Conservation (phyloP, 2,329 filamentous ascomycete species). For the Beauveria caledonica region DNA sequence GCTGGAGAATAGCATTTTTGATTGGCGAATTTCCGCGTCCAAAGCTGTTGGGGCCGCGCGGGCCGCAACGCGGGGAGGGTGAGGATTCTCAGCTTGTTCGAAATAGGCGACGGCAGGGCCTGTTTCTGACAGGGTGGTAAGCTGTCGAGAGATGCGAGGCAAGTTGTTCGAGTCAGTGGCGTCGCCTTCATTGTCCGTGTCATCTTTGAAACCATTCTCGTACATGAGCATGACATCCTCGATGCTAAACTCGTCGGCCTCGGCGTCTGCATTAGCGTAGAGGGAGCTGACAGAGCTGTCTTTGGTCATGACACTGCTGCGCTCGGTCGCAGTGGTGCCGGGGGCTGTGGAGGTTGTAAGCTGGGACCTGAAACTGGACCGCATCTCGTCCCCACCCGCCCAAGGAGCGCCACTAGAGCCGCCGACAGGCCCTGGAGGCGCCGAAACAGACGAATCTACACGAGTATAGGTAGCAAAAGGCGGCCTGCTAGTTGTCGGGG, state of each 20-base stretch:
- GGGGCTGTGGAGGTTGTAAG: slow-evolving; percentile 45
- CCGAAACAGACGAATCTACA: slow-evolving; percentile 32
- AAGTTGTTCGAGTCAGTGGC: slow-evolving; percentile 18
- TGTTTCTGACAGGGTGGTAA: slow-evolving; percentile 11
- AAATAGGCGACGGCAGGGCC: slow-evolving; percentile 3
- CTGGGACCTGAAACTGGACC: slow-evolving; percentile 50
- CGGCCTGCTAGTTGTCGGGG: slow-evolving; percentile 22
- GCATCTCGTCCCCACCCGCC: slow-evolving; percentile 42
- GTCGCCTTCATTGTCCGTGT: slow-evolving; percentile 30
- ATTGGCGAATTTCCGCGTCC: slow-evolving; percentile 31
- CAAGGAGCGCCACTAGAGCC: slow-evolving; percentile 33
- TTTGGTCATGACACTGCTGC: slow-evolving; percentile 75
- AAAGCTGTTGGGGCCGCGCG: slow-evolving; percentile 21
- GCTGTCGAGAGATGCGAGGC: slow-evolving; percentile 8
- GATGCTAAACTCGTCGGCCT: slow-evolving; percentile 51
- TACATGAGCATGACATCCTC: slow-evolving; percentile 66
- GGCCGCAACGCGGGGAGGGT: slow-evolving; percentile 13
- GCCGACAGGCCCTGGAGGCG: slow-evolving; percentile 27
- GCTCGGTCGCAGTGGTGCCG: slow-evolving; percentile 63
- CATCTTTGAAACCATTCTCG: slow-evolving; percentile 50
- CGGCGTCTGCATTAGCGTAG: slow-evolving; percentile 31
- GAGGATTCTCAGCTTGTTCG: slow-evolving; percentile 12
- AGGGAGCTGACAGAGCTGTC: slow-evolving; percentile 65
- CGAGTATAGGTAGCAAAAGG: slow-evolving; percentile 20
- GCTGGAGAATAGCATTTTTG: slow-evolving; percentile 32